Evolutionary conservation across 371 early-diverging fungal genomes (phyloP).

Genomic region (Mucor velutinosus): DNA sequence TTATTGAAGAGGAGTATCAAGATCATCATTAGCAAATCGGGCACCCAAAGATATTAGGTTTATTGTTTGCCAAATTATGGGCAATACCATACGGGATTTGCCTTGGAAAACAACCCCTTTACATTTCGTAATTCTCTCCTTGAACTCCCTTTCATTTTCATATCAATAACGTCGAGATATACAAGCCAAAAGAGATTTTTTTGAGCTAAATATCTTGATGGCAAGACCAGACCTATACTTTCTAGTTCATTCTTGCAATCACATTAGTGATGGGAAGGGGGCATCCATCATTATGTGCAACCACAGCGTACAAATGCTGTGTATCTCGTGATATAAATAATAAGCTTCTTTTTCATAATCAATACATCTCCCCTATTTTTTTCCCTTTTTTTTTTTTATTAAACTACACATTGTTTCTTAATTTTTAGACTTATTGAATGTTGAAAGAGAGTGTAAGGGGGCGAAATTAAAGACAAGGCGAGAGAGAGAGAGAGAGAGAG

Average conservation of each 20-base stretch:
- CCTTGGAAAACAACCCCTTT: slow-evolving; percentile 1
- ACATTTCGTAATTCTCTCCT: not conserved
- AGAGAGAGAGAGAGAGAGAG: not conserved
- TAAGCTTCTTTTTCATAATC: not conserved
- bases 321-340: slow-evolving; percentile 1
- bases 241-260: not conserved
- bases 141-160: slow-evolving; percentile 1
- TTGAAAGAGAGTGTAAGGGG: not conserved
- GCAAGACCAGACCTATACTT: not conserved
- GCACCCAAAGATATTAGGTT: not conserved
- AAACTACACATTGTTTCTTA: not conserved
- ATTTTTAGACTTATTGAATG: not conserved
- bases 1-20: slow-evolving; percentile 1
- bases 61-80: not conserved
- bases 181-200: not conserved
- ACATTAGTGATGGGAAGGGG: not conserved
- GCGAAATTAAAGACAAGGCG: not conserved
- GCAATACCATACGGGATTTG: not conserved
- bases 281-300: not conserved
- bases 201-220: not conserved
- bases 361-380: not conserved
- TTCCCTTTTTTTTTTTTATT: slow-evolving; percentile 1
- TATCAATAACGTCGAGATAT: not conserved
- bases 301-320: not conserved
- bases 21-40: not conserved